Evolutionary conservation across 2,329 filamentous ascomycete genomes (phyloP).

Genomic region (Botrytis tulipae): DNA sequence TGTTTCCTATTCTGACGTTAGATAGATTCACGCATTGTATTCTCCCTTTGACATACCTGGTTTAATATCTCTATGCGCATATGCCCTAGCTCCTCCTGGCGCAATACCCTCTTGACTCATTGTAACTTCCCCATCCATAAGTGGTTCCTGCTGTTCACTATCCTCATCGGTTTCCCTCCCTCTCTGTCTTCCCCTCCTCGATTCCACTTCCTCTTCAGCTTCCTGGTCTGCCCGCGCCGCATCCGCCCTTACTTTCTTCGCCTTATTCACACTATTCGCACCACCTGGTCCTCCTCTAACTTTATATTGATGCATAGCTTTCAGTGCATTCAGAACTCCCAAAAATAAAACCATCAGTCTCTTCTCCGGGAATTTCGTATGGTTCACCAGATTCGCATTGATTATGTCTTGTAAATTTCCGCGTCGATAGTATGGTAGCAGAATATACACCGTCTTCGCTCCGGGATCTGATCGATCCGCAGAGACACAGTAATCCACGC

Average conservation of each 20-base stretch:
- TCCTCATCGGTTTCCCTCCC: conserved; percentile 55
- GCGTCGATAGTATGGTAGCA: conserved; percentile 90
- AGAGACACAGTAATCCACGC: conserved; percentile 78
- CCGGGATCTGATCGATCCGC: conserved; percentile 66
- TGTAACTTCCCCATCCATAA: conserved; percentile 77
- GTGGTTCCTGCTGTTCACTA: conserved; percentile 72
- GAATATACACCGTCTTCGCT: conserved; percentile 92
- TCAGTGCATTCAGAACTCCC: conserved; percentile 84
- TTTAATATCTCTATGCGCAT: conserved; percentile 96
- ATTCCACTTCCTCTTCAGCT: conserved; percentile 40
- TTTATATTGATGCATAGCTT: conserved; percentile 87
- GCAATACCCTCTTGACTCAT: conserved; percentile 65
- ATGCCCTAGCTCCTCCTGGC: conserved; percentile 70
- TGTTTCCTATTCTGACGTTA: conserved; percentile 62
- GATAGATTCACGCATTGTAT: background rate
- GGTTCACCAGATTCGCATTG: conserved; percentile 97
- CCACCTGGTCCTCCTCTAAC: conserved; percentile 59
- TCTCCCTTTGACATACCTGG: conserved; percentile 60
- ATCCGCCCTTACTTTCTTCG: conserved; percentile 41
- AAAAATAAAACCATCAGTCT: conserved; percentile 86
- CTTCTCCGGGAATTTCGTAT: conserved; percentile 83
- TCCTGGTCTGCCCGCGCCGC: conserved; percentile 44
- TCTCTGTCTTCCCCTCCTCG: conserved; percentile 44
- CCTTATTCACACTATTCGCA: conserved; percentile 48
- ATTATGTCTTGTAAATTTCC: conserved; percentile 98